Base-by-base conservation (phyloP, 176 grass and related monocot genomes). In the Aegilops longissima region DNA sequence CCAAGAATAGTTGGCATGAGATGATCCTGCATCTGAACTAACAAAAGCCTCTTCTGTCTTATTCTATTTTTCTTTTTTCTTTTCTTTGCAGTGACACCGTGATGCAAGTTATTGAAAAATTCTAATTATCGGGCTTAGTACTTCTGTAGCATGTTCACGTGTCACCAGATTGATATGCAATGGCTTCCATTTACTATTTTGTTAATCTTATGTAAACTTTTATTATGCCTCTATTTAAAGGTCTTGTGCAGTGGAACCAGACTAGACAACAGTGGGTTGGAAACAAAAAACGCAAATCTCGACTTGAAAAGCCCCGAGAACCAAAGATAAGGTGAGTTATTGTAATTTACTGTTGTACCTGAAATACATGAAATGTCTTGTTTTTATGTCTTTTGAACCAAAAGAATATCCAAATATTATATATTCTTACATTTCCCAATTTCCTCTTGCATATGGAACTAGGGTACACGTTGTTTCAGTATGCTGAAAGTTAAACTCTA, bases 181-280 rank as follows among this genome's bases (percentile, higher is more conserved):
- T 34, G 8, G 34, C 71, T 51, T 21, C 42, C 56, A 66, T 72
- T 78, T 62, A 67, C 77, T 78, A 54, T 44, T 24, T 66, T 70
- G 20, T 35, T 10, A 6, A 40, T 78, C 30, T 77, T 63, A 36
- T 82, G 49, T 63, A 56, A 77, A 14, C 49, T 82, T 80, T 65
- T 5, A 11, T 85, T 33, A 52, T 83, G 71, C 34, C 27, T 85
- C 56, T 61, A 47, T 81, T 47, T 8, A 47, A 93, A 96, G 94
- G 94, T 78, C 88, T 95, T 83, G n/a, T 89, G 25, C 88, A 92
- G 21, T 98, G 96, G 96, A 98, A 94, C 86, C 93, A 98, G 79
- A 90, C 86, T 40, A 92, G 96, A 87, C 88, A 92, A 69, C 90
- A 95, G 76, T 98, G 96, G 96, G 72, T 91, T 88, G 93, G 86